Base-by-base conservation (phyloP, 1,139 yeast species). In the Nadsonia starkeyi-henricii region DNA sequence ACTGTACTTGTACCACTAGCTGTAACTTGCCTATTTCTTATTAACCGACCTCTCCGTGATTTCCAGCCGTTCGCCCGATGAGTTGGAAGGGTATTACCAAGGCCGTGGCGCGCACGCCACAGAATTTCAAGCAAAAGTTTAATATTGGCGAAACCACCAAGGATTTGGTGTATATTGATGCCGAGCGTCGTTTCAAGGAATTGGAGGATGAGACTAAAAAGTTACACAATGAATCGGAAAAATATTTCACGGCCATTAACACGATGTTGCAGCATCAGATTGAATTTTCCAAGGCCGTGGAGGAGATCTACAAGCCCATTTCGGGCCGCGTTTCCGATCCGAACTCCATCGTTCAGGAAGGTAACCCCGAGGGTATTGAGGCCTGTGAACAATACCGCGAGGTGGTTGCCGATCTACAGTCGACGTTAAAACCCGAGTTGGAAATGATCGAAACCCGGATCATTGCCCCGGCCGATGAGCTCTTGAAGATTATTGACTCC, bases 221-320 rank as follows among this genome's bases (percentile, higher is more conserved):
- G 62, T 72, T 91, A 54, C 85, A 91, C 57, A 88, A 83, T 48
- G 97, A 91, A 67, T 81, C 95, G 45, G 85, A 81, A 60, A 77
- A 95, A 61, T 91, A 91, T 65, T 86, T 85, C 57, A 74, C 75
- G 43, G 95, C 98, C 0, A 95, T 91, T 52, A 86, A 85, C 60
- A 95, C 93, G 42, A 88, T 91, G 95, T 71, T 91, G 58, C 82
- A 79, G 54, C 93, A 83, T 64, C 98, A 91, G 65, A 83, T 89
- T 56, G 96, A 89, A 52, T 91, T 89, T 63, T 82, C 95, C 41
- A 81, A 81, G 60, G 94, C 95, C 1, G 86, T 93, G 67, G 96
- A 88, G 64, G 96, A 89, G 62, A 85, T 91, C 51, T 91, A 88
- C 70, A 86, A 89, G 67, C 99, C 99, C 2, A 91, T 91, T 54